These are phyloP conservation scores for Ambrosiella cleistominuta DNA, from an alignment of 2,329 filamentous ascomycete species.

Conservation along the genomic window DNA sequence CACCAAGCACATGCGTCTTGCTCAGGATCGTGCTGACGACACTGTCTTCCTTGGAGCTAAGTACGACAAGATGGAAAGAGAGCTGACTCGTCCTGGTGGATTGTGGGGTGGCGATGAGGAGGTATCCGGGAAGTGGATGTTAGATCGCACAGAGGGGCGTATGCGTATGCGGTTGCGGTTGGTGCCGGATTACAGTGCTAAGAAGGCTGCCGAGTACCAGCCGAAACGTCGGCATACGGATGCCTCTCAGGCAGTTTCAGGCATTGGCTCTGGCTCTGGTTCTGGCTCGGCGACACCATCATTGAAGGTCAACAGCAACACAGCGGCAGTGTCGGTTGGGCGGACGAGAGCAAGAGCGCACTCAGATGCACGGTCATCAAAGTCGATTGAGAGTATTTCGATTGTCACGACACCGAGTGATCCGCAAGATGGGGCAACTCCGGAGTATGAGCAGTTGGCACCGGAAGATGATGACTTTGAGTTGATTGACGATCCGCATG, in stretches of 20 bases:
- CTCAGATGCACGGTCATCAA: slow-evolving; percentile 1
- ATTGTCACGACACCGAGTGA: slow-evolving; percentile 8
- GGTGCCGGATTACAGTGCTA: slow-evolving; percentile 54
- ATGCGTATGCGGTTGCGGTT: slow-evolving; percentile 87
- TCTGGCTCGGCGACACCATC: neutral
- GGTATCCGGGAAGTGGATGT: slow-evolving; percentile 58
- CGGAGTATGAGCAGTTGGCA: slow-evolving; percentile 1
- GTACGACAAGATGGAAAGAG: slow-evolving; percentile 62
- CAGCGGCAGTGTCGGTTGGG: slow-evolving; percentile 10
- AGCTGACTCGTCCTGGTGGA: slow-evolving; percentile 62
- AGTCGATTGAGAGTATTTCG: slow-evolving; percentile 7
- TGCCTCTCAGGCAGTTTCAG: slow-evolving; percentile 12
- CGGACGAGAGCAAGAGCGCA: slow-evolving; percentile 7
- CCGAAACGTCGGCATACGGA: slow-evolving; percentile 56
- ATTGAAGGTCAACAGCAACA: slow-evolving; percentile 14
- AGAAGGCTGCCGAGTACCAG: slow-evolving; percentile 53
- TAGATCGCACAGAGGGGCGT: slow-evolving; percentile 87
- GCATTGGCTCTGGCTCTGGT: neutral
- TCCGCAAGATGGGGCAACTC: slow-evolving; percentile 7
- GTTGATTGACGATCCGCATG: slow-evolving; percentile 81
- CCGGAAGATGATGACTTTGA: slow-evolving; percentile 92
- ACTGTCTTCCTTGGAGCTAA: slow-evolving; percentile 57
- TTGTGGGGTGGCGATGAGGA: slow-evolving; percentile 23
- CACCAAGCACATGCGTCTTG: slow-evolving; percentile 70
- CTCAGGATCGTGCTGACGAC: slow-evolving; percentile 90